Percentiles rank a stretch among this genome's conserved stretches.
Evolutionary conservation across 2,329 filamentous ascomycete species (phyloP).

Genomic region (Trichoderma pleuroti): DNA sequence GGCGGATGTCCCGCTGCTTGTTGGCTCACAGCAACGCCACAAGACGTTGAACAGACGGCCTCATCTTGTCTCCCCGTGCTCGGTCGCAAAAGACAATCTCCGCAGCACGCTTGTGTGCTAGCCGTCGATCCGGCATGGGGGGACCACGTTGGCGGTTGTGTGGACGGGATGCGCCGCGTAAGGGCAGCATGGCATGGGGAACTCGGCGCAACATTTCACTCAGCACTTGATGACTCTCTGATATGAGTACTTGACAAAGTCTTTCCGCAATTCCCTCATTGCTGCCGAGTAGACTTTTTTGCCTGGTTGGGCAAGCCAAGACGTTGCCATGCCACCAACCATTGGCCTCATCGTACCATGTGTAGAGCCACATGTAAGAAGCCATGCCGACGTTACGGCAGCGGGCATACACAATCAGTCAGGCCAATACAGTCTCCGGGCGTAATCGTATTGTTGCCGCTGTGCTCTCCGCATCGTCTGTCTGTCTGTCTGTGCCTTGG

Average conservation of each 20-base stretch:
- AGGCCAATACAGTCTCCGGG: neutral
- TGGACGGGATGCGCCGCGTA: conserved; percentile 16
- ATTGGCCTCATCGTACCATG: conserved; percentile 8
- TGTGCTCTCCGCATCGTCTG: neutral
- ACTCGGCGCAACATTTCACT: conserved; percentile 8
- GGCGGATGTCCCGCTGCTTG: neutral
- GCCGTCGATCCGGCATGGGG: conserved; percentile 17
- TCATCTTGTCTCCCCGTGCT: neutral
- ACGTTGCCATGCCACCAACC: too few species aligned
- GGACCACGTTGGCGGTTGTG: conserved; percentile 15
- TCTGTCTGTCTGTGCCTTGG: neutral
- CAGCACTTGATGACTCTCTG: conserved; percentile 8
- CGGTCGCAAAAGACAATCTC: neutral
- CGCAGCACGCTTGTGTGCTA: conserved; percentile 14
- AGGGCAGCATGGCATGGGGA: neutral
- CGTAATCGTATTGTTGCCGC: conserved; percentile 3
- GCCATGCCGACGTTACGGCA: neutral
- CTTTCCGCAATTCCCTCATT: neutral
- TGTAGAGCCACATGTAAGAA: neutral
- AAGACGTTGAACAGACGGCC: neutral
- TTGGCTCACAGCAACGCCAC: neutral
- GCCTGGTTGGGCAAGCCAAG: neutral
- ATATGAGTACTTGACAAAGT: neutral
- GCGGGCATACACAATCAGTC: too few species aligned
- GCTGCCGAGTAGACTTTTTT: neutral